Base-by-base conservation (phyloP, 257 asterid genomes). In the Nicotiana knightiana region DNA sequence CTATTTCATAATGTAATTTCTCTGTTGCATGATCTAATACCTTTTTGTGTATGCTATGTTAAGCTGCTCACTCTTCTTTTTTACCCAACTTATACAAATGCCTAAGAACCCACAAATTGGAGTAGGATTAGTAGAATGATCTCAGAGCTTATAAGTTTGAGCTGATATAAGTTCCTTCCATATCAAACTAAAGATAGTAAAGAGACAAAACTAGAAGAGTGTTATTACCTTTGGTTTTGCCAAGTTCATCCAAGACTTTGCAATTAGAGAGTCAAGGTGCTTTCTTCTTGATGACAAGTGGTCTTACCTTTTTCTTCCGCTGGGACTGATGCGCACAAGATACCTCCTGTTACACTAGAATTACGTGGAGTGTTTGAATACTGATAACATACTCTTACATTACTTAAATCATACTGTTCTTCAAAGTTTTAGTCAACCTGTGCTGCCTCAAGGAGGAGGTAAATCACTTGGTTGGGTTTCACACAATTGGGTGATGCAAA, bases 401-500 rank as follows among this genome's bases (percentile, higher is more conserved):
- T 58, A 71, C 24, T 12, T 16, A 46, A 71, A 6, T 48, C 79
- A 71, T 58, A 11, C 21, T 46, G 37, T 46, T 71, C 59, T 35
- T 71, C 59, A 46, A 71, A 71, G 79, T 46, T 71, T 71, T 71
- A 71, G 79, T 18, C 77, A 55, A 70, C 12, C 24, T 70, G 77
- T 39, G 33, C 57, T 39, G 35, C 33, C 58, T 70, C 1, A 6
- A 39, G 33, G 5, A 37, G 76, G 77, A 70, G 58, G 57, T 70
- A 70, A 43, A 70, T 70, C 35, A 10, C 58, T 70, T 5, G 24
- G 77, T 21, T 24, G 33, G 7, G 17, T 30, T 71, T 6, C 26
- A 3, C 39, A 9, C 6, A 71, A 24, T 71, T 24, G 61, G 61
- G 39, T 46, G 35, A 24, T 46, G 79, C 61, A 46, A 71, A 61